phyloP scores from a whole-genome alignment of 2,329 filamentous ascomycete species.

The Venturia carpophila region DNA sequence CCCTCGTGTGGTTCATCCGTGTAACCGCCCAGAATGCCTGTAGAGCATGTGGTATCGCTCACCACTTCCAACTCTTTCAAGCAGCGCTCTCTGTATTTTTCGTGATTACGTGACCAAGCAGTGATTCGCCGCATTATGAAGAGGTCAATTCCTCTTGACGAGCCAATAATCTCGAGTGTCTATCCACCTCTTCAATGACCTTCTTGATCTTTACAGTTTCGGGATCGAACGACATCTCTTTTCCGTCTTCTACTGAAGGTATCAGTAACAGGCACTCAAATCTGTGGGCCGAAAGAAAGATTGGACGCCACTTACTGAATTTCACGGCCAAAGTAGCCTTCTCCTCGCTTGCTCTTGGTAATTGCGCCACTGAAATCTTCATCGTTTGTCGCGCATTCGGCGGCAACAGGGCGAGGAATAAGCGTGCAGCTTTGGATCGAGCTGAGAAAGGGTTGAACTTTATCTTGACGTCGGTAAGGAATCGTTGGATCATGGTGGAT shows the following conservation, averaged over 20 bases:
- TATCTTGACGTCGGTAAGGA: conserved; percentile 75
- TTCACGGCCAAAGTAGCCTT: conserved; percentile 66
- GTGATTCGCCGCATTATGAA: not conserved
- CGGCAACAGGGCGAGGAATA: conserved; percentile 81
- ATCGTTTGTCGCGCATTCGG: conserved; percentile 67
- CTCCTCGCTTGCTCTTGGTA: conserved; percentile 62
- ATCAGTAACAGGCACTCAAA: conserved; percentile 22
- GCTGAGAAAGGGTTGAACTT: conserved; percentile 88
- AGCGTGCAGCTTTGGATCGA: conserved; percentile 70
- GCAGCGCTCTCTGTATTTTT: not conserved
- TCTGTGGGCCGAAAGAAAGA: not conserved
- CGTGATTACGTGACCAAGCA: not conserved
- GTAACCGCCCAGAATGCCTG: not conserved
- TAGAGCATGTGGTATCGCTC: not conserved
- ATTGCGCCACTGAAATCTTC: conserved; percentile 67
- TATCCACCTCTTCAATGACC: conserved; percentile 79
- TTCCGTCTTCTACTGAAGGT: conserved; percentile 68
- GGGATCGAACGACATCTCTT: conserved; percentile 75
- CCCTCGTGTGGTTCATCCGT: not conserved
- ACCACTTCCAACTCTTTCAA: not conserved
- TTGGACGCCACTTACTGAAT: conserved; percentile 58
- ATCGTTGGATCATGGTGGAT: conserved; percentile 66
- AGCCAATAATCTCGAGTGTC: conserved; percentile 75
- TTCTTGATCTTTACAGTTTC: conserved; percentile 77
- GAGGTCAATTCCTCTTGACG: conserved; percentile 66